Base-by-base conservation (phyloP, 257 asterid species). In the Jacaranda mimosifolia region DNA sequence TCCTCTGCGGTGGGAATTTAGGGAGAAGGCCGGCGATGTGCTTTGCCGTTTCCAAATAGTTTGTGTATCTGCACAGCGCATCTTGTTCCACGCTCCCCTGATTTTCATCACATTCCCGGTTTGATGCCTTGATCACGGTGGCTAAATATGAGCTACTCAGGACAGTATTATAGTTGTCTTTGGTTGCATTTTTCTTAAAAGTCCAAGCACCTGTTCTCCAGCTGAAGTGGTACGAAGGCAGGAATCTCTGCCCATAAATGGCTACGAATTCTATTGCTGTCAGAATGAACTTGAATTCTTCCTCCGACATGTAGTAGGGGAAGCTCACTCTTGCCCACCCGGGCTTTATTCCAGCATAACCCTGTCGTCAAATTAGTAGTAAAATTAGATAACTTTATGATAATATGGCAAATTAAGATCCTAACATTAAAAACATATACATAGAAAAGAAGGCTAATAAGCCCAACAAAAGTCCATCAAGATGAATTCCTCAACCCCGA, bases 321-420 rank as follows among this genome's bases (percentile, higher is more conserved):
- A 92, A 88, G 84, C 96, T 88, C 65, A 92, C 86, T 62, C 97
- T 85, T 60, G 97, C 86, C 97, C 97, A 92, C 72, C 97, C 97
- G 0, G 91, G 94, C 86, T 90, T 92, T 42, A 83, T 75, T 64
- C 97, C 97, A 5, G 15, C 53, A 58, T 88, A 90, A n/a, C 96
- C 92, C 96, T 89, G 85, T 45, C 13, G 14, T 65, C 35, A 19
- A 45, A 14, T 26, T 1, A 1, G 21, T 40, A 35, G 17, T 45
- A 8, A 5, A 8, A 9, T 42, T 42, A 42, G 32, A 26, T 26
- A 26, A 26, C 1, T 26, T 26, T 26, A 26, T 26, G 32, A 26
- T 26, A 26, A 26, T 26, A 0, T 26, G 32, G 32, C 2, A 26
- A 26, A 26, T 26, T 26, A 26, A 26, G 32, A 26, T 26, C 32